phyloP scores from a whole-genome alignment of 768 basidiomycete species.

The Collybiopsis luxurians region DNA sequence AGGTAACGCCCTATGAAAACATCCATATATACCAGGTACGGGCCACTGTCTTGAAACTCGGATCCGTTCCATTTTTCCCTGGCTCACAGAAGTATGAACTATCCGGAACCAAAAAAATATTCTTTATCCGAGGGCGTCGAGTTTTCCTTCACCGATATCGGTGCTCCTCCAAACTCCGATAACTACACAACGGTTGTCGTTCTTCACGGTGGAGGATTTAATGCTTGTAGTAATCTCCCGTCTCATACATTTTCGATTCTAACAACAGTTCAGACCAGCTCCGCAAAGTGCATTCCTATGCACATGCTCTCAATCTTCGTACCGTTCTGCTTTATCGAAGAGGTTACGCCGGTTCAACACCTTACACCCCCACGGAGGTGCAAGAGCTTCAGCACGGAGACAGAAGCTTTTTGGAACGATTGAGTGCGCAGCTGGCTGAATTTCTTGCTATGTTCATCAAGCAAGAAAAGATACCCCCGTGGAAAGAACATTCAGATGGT shows the following conservation, averaged over 20 bases:
- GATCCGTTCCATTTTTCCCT: no score
- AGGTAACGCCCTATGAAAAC: no score
- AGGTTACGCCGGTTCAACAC: slow-evolving; percentile 32
- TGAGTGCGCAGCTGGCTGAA: slow-evolving; percentile 21
- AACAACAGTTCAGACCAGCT: slow-evolving; percentile 1
- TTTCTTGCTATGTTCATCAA: slow-evolving; percentile 29
- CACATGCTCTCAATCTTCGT: slow-evolving; percentile 21
- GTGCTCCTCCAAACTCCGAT: slow-evolving; percentile 22
- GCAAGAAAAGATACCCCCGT: slow-evolving; percentile 21
- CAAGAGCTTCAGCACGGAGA: slow-evolving; percentile 24
- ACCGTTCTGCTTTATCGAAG: slow-evolving; percentile 27
- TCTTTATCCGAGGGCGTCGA: slow-evolving; percentile 17
- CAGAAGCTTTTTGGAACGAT: slow-evolving; percentile 23
- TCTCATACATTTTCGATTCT: background rate
- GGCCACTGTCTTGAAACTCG: no score
- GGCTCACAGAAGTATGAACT: no score
- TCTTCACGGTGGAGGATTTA: slow-evolving; percentile 33
- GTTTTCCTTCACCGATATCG: slow-evolving; percentile 31
- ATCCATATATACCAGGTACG: no score
- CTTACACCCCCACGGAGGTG: slow-evolving; percentile 31
- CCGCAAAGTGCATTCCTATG: slow-evolving; percentile 8
- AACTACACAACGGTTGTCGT: slow-evolving; percentile 34
- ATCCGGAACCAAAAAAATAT: background rate
- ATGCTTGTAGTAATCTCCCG: slow-evolving; percentile 22
- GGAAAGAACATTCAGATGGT: no score